Percentiles rank a stretch among this genome's conserved stretches.
Conservation (phyloP, 805 yeast species). For the Hanseniaspora pseudoguilliermondii region DNA sequence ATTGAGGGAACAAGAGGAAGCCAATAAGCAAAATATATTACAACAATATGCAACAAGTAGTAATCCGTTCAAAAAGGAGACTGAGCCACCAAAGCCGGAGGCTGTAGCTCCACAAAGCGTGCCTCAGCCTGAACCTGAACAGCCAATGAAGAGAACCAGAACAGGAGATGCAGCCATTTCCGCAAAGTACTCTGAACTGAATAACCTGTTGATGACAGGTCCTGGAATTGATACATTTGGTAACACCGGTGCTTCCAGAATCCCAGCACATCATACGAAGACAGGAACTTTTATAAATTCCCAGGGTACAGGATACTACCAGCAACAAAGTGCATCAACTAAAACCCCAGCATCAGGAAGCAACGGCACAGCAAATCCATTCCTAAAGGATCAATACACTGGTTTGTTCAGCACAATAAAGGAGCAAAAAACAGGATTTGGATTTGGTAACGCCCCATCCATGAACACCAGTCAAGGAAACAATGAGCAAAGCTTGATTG, state of each 20-base stretch:
- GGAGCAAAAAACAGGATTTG: constrained; percentile 85
- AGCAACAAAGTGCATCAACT: constrained; percentile 17
- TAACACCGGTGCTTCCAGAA: constrained; percentile 37
- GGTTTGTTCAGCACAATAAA: constrained; percentile 59
- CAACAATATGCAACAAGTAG: constrained; percentile 7
- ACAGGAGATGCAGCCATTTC: constrained; percentile 46
- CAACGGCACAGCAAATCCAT: constrained; percentile 26
- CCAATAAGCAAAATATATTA: constrained; percentile 7
- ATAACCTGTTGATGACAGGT: constrained; percentile 67
- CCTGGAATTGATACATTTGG: constrained; percentile 84
- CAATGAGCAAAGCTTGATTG: constrained; percentile 20
- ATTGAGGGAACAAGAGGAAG: constrained; percentile 31
- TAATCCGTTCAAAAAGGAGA: constrained; percentile 15
- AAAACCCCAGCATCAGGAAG: constrained; percentile 13
- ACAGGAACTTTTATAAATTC: constrained; percentile 74
- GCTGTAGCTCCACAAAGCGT: constrained; percentile 20
- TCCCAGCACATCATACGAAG: constrained; percentile 86
- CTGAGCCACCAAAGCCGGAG: constrained; percentile 22
- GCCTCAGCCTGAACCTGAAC: constrained; percentile 20
- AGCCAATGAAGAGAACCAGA: constrained; percentile 34
- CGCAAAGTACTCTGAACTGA: constrained; percentile 56
- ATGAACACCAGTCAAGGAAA: constrained; percentile 29
- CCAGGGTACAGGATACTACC: constrained; percentile 70
- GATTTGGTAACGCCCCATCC: constrained; percentile 56
- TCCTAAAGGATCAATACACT: constrained; percentile 52